Evolutionary conservation across 2,329 filamentous ascomycete genomes (phyloP), one percentile per base, ranked within the genome.

Genomic region (Epichloe glyceriae): DNA sequence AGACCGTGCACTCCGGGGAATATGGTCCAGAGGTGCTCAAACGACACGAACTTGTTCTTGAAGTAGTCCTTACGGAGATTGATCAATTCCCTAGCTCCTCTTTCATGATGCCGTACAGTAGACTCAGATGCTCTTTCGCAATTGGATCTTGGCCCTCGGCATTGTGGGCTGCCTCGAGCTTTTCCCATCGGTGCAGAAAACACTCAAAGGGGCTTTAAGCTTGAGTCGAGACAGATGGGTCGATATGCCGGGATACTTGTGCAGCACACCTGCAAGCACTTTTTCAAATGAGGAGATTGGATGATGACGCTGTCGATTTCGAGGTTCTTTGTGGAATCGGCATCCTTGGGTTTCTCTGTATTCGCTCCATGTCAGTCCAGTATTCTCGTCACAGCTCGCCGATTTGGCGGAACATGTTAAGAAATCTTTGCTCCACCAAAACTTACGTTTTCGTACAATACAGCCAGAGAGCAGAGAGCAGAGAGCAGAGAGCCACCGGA

Each of bases 161-260:
- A 10, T 72, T 60, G 42, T 70, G 64, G 22, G 70, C 69, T 4
- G 65, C 60, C 10, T 61, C 56, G 38, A 82, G 70, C 6, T 67
- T 58, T 1, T 70, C 66, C 80, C 82, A 86, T 34, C 82, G 74
- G 62, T 87, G 81, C 40, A 85, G 77, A 46, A 87, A 78, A 0
- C 79, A 77, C 56, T 76, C 68, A 54, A 85, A 86, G 0, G 79
- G 79, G 73, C 74, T 7, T 66, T 62, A 53, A 86, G 84, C 50
- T 78, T 76, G 2, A 86, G 68, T 1, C 78, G 72, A n/a, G 79
- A 71, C 26, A 86, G 67, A 11, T 70, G 72, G 35, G 76, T 74
- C 2, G 78, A 76, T 33, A 86, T 69, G 1, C 81, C 80, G 0
- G 78, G 76, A 52, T 83, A 85, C 8, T 70, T 75, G 1, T 70